Evolutionary conservation across 768 basidiomycete genomes (phyloP).

Genomic region (Cystobasidium tubakii): DNA sequence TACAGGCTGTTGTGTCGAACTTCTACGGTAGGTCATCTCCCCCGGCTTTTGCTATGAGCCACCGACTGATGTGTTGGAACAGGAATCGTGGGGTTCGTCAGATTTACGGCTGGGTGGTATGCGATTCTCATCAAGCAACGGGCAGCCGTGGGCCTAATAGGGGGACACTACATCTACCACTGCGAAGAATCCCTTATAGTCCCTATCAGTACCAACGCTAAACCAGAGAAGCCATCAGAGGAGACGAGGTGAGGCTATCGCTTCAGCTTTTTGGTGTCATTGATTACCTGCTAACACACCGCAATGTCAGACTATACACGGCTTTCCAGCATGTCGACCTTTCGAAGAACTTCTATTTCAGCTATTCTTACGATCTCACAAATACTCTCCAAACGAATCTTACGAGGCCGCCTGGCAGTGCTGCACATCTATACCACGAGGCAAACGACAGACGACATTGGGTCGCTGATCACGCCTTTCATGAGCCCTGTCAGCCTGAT

Average conservation of each 20-base stretch:
- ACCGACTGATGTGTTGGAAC: not conserved
- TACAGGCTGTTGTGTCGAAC: slow-evolving; percentile 64
- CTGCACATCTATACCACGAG: too few relatives aligned
- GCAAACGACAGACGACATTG: not conserved
- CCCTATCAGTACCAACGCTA: slow-evolving; percentile 69
- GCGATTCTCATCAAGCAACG: slow-evolving; percentile 76
- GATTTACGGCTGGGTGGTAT: slow-evolving; percentile 83
- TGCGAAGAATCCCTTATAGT: slow-evolving; percentile 84
- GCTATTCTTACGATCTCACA: slow-evolving; percentile 93
- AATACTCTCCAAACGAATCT: slow-evolving; percentile 92
- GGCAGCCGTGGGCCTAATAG: slow-evolving; percentile 83
- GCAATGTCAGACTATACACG: slow-evolving; percentile 60
- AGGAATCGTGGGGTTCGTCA: slow-evolving; percentile 64
- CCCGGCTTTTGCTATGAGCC: slow-evolving; percentile 41
- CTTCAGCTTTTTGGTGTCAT: not conserved
- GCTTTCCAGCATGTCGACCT: slow-evolving; percentile 95
- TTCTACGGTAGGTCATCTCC: slow-evolving; percentile 79
- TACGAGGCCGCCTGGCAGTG: not conserved
- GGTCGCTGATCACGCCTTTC: not conserved
- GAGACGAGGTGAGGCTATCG: slow-evolving; percentile 62
- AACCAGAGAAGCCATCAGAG: slow-evolving; percentile 63
- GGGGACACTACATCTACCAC: slow-evolving; percentile 93
- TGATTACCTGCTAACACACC: not conserved
- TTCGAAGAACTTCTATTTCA: slow-evolving; percentile 99
- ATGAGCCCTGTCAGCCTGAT: not conserved